Evolutionary conservation across 345 rosid genomes (phyloP), one percentile per base, ranked within the genome.

Genomic region (Laguncularia racemosa): DNA sequence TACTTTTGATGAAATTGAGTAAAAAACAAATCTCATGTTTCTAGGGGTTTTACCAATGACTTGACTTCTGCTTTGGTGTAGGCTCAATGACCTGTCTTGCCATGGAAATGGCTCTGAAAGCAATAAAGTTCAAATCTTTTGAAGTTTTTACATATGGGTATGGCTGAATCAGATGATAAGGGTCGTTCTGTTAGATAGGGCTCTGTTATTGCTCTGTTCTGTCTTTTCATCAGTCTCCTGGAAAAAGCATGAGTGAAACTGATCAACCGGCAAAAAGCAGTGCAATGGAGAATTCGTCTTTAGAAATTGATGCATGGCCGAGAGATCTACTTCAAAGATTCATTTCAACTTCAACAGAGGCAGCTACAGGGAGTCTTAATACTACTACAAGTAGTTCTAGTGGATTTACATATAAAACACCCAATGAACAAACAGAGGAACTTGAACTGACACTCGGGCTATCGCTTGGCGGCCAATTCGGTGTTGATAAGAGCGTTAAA

Each of bases 401-500:
- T 33, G 40, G 40, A 33, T 33, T 33, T 6, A 33, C 40, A 2
- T 57, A 52, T 10, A 62, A 16, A 8, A 57, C 56, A 13, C 21
- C 54, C n/a, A 16, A 57, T 14, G 63, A 19, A 20, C 67, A 19
- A 3, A 68, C 75, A 1, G 80, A 68, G 0, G 70, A 71, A 44
- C 73, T 89, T 48, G 97, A 89, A 77, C 77, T 89, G 52, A 86
- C 77, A 67, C 86, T 89, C 6, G 92, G 92, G 59, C 46, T 89
- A 11, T 89, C 97, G 19, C 55, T 89, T 10, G 95, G 95, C 21
- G 97, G 97, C 10, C 58, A 82, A 52, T 89, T 89, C 49, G 97
- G 97, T 46, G 88, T 89, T 26, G 97, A 89, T 14, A 80, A 80
- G 60, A 71, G 69, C 56, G 60, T 74, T 0, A 73, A 76, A 45